These are phyloP conservation scores for Cryptosporidium ubiquitum DNA, from an alignment of 169 alveolate species.

Conservation along the genomic window DNA sequence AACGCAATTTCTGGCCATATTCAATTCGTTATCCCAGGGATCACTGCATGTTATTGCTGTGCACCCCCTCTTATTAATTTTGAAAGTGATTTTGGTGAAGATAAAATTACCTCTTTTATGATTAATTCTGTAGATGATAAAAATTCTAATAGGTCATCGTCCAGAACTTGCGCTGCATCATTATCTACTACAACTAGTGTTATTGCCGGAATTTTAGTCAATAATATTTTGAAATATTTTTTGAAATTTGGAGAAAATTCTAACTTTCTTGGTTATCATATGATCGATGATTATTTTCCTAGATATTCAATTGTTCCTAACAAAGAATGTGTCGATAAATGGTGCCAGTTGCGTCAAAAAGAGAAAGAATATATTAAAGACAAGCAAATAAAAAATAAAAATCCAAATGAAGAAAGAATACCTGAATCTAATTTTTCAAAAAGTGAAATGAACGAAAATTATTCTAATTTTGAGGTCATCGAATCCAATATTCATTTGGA, in stretches of 20 bases:
- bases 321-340: constrained; percentile 89
- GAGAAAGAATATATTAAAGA: constrained; percentile 68
- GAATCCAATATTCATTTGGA: constrained; percentile 6
- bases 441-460: neutral
- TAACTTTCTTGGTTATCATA: constrained; percentile 89
- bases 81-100: constrained; percentile 41
- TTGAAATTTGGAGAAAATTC: constrained; percentile 91
- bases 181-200: constrained; percentile 96
- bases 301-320: constrained; percentile 88
- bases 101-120: constrained; percentile 86
- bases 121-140: constrained; percentile 91
- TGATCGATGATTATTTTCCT: constrained; percentile 91
- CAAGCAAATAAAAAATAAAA: neutral
- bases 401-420: constrained; percentile 40
- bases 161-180: constrained; percentile 95
- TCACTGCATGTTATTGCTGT: constrained; percentile 94
- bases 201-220: constrained; percentile 94
- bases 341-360: constrained; percentile 83
- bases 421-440: neutral
- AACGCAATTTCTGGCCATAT: constrained; percentile 95
- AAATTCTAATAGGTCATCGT: constrained; percentile 88
- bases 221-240: constrained; percentile 91
- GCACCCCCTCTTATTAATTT: constrained; percentile 50
- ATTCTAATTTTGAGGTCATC: neutral
- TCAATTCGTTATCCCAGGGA: constrained; percentile 94